Evolutionary conservation across 371 early-diverging fungal species (phyloP).

Genomic region (Actinomortierella wolfii): DNA sequence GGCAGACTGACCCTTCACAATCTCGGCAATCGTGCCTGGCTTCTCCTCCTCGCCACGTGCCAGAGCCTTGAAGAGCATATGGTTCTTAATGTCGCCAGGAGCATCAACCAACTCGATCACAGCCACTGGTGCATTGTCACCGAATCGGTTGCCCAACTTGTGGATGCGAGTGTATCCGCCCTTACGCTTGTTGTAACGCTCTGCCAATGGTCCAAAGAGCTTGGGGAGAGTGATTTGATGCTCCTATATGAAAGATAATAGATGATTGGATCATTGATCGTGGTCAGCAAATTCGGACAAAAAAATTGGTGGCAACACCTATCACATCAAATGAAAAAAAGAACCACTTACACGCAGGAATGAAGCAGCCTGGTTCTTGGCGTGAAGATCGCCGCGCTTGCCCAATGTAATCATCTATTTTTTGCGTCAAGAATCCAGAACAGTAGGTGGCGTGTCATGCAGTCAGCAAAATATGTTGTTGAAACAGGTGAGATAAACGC

Average conservation of each 20-base stretch:
- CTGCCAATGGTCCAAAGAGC: slow-evolving; percentile 83
- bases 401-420: slow-evolving; percentile 76
- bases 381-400: slow-evolving; percentile 71
- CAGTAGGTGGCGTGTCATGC: too few species aligned
- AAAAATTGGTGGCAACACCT: background rate
- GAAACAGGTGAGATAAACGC: slow-evolving; percentile 11
- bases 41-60: slow-evolving; percentile 41
- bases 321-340: background rate
- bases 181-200: slow-evolving; percentile 76
- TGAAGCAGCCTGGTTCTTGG: slow-evolving; percentile 63
- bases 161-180: slow-evolving; percentile 95
- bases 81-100: slow-evolving; percentile 61
- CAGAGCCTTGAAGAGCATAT: slow-evolving; percentile 54
- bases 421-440: background rate
- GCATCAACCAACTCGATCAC: slow-evolving; percentile 85
- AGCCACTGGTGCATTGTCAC: slow-evolving; percentile 91
- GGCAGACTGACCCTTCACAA: slow-evolving; percentile 20
- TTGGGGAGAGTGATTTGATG: slow-evolving; percentile 78
- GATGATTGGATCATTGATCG: slow-evolving; percentile 2
- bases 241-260: slow-evolving; percentile 49
- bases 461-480: too few species aligned
- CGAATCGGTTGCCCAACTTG: slow-evolving; percentile 78
- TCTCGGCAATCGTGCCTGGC: slow-evolving; percentile 32
- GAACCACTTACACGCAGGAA: slow-evolving; percentile 59
- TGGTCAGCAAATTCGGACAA: background rate